Evolutionary conservation across 1,284 basidiomycete species (phyloP), one percentile per base, ranked within the genome.

Genomic region (Microbotryum saponariae): DNA sequence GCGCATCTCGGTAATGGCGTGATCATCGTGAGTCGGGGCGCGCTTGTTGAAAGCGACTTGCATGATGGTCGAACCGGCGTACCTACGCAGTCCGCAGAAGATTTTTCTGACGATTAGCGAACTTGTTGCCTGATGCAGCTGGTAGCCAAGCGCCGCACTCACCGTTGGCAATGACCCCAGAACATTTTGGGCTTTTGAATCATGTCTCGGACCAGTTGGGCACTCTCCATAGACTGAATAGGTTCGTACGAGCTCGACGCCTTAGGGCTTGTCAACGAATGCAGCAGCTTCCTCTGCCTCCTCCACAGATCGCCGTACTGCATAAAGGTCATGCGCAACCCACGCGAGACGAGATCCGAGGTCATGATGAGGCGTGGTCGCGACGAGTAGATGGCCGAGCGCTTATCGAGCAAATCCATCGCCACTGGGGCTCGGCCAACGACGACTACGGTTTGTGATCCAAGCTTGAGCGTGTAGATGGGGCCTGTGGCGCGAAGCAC

Each of bases 251-350:
- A 64, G 10, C 65, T 60, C 42, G 72, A 66, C 5, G 70, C 67
- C 56, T 70, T 64, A 27, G 70, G 65, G 25, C 63, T 62, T 56
- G 69, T 70, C 44, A 70, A 59, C 53, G 65, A 60, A 60, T 72
- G 70, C 6, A 73, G 61, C 7, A 73, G 51, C 55, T 70, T 68
- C 31, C 72, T 58, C 29, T 72, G 56, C n/a, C 64, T 54, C 42
- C 71, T 63, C 72, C 72, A 73, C 21, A 60, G 59, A 21, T 71
- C 69, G 47, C 66, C 60, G 58, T 69, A 70, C n/a, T 61, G 71
- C 71, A 73, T 73, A 59, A 73, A 73, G 10, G 70, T 72, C 60
- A 73, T 63, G 42, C 72, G 62, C n/a, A 73, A 55, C 2, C 66
- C 66, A 23, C 64, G 57, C 8, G 66, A 69, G 44, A 72, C 67